Percentiles rank a stretch among this genome's conserved stretches.
Conservation (phyloP, 352 stramenopile genomes). For the Pythium folliculosum region DNA sequence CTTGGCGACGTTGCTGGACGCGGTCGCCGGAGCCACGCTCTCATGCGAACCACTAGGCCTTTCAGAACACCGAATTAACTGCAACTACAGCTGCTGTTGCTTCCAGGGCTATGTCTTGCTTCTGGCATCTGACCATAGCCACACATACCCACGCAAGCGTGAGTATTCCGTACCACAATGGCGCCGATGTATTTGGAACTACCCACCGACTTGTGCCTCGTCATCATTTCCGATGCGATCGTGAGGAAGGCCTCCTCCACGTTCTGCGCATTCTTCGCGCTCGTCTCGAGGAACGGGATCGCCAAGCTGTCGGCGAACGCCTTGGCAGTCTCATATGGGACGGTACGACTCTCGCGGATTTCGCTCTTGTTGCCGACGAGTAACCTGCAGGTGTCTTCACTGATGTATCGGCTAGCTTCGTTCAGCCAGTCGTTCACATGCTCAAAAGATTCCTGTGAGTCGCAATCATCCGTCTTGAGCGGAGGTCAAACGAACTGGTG, state of each 20-base stretch:
- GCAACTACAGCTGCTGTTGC: slow-evolving; percentile 30
- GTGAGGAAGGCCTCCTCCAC: slow-evolving; percentile 99
- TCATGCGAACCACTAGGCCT: too few relatives aligned
- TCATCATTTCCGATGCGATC: slow-evolving; percentile 98
- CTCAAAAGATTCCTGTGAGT: slow-evolving; percentile 97
- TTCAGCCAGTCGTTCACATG: slow-evolving; percentile 99
- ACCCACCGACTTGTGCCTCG: slow-evolving; percentile 86
- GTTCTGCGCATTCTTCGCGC: slow-evolving; percentile 98
- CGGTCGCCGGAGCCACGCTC: too few relatives aligned
- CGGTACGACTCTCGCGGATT: slow-evolving; percentile 94
- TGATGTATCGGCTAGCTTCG: slow-evolving; percentile 98
- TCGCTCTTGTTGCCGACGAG: slow-evolving; percentile 99
- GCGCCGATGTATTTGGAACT: slow-evolving; percentile 62
- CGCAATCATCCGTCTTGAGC: not conserved
- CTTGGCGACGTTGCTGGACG: too few relatives aligned
- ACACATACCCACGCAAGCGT: too few relatives aligned
- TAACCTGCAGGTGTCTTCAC: slow-evolving; percentile 98
- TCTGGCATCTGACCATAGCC: slow-evolving; percentile 26
- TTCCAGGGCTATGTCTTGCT: slow-evolving; percentile 24
- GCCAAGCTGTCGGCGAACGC: slow-evolving; percentile 96
- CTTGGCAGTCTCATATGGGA: slow-evolving; percentile 97
- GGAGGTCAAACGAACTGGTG: too few relatives aligned
- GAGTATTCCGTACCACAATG: slow-evolving; percentile 42
- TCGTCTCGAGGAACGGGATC: slow-evolving; percentile 99
- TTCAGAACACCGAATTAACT: not conserved